phyloP scores from a whole-genome alignment of 345 rosid genomes.

The Rhodamnia argentea region DNA sequence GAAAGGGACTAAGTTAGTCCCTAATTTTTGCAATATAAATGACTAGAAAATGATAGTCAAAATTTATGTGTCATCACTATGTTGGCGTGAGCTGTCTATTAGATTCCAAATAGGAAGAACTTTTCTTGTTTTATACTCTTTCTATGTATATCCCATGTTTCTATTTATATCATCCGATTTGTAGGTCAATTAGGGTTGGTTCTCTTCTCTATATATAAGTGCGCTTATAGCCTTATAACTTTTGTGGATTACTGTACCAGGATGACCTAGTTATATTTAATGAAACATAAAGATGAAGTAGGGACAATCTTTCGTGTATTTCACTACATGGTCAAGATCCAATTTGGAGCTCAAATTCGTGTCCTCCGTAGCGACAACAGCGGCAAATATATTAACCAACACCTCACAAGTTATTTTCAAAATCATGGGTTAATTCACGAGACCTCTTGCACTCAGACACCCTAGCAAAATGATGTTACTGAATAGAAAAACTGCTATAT shows the following conservation, averaged over 20 bases:
- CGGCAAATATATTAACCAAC: not conserved
- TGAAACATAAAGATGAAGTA: conserved; percentile 1
- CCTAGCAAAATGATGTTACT: not conserved
- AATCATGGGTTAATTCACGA: not conserved
- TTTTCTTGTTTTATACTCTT: too few relatives aligned
- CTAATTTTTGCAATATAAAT: too few relatives aligned
- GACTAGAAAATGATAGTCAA: too few relatives aligned
- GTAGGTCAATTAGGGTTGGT: too few relatives aligned
- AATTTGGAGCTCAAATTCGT: not conserved
- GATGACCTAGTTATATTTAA: not conserved
- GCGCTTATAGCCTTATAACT: too few relatives aligned
- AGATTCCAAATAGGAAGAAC: too few relatives aligned
- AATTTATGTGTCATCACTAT: too few relatives aligned
- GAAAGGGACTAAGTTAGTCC: too few relatives aligned
- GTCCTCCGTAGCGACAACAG: not conserved
- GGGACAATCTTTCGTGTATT: not conserved
- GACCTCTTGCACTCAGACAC: not conserved
- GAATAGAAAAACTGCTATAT: not conserved
- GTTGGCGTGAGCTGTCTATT: too few relatives aligned
- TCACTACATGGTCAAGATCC: not conserved
- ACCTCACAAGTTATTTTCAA: not conserved
- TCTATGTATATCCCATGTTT: too few relatives aligned
- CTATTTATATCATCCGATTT: too few relatives aligned
- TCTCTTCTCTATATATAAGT: too few relatives aligned
- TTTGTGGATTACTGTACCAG: not conserved